Percentiles rank a stretch among this genome's conserved stretches.
Evolutionary conservation across 768 basidiomycete genomes (phyloP).

Genomic region (Tulasnella calospora): DNA sequence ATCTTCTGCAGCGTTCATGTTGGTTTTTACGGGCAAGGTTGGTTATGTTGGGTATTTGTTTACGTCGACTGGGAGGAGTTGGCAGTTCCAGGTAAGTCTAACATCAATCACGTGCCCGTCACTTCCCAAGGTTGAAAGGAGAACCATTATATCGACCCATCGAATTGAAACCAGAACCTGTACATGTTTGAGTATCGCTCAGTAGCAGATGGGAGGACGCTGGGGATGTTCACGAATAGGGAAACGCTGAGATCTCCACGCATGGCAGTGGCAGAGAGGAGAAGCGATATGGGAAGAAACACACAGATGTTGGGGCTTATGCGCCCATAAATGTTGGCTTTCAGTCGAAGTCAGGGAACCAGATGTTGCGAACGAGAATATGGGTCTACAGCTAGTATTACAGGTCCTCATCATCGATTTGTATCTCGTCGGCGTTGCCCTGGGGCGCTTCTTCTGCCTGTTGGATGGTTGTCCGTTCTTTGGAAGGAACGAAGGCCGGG

Average conservation of each 20-base stretch:
- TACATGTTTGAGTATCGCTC: background rate
- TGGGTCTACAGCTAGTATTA: constrained; percentile 9
- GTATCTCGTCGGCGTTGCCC: constrained; percentile 80
- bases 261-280: too few species aligned
- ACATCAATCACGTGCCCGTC: background rate
- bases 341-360: background rate
- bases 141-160: background rate
- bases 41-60: background rate
- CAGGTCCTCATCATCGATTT: constrained; percentile 74
- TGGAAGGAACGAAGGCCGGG: constrained; percentile 75
- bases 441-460: constrained; percentile 39
- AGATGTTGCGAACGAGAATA: background rate
- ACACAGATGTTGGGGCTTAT: too few species aligned
- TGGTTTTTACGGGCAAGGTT: background rate
- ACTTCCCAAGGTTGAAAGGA: too few species aligned
- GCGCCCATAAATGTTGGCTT: background rate
- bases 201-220: too few species aligned
- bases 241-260: too few species aligned
- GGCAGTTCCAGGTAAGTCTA: too few species aligned
- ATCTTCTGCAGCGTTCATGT: background rate
- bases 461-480: constrained; percentile 43
- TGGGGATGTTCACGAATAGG: too few species aligned
- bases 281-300: too few species aligned
- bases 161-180: too few species aligned
- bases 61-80: background rate